A percentile compares a stretch with the other conserved stretches of the same genome.
Evolutionary conservation across 768 basidiomycete species (phyloP).

Genomic region (Mycena crocata): DNA sequence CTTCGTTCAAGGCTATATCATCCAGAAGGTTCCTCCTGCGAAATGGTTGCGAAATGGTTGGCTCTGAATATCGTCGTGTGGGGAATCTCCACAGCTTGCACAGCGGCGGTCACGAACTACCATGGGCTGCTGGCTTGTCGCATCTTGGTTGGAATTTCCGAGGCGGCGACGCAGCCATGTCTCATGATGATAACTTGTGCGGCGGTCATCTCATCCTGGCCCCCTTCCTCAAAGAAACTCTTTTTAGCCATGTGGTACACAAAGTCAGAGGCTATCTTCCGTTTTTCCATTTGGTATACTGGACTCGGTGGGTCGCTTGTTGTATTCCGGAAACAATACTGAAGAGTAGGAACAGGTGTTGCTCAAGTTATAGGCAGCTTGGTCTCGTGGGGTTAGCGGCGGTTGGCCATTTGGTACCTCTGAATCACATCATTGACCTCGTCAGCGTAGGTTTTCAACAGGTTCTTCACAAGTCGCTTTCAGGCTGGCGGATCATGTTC

Average conservation of each 20-base stretch:
- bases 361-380: constrained; percentile 16
- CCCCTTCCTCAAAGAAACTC: too few relatives aligned
- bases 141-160: constrained; percentile 19
- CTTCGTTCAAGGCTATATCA: constrained; percentile 11
- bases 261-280: constrained; percentile 8
- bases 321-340: too few relatives aligned
- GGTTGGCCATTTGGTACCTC: too few relatives aligned
- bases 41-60: constrained; percentile 27
- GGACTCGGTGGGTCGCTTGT: constrained; percentile 20
- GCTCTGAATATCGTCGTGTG: constrained; percentile 18
- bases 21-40: constrained; percentile 19
- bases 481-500: constrained; percentile 29
- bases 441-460: too few relatives aligned
- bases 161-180: constrained; percentile 18
- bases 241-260: too few relatives aligned
- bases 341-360: too few relatives aligned
- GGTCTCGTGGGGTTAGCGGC: constrained; percentile 16
- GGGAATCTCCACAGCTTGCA: constrained; percentile 20
- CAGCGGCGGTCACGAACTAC: constrained; percentile 18
- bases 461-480: constrained; percentile 6
- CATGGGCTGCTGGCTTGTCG: constrained; percentile 16
- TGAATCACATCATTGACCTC: too few relatives aligned
- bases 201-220: too few relatives aligned
- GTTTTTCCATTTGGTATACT: constrained; percentile 22
- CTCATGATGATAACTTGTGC: too few relatives aligned